Conservation (phyloP, 2,329 filamentous ascomycete species). For the Paecilomyces variotii region DNA sequence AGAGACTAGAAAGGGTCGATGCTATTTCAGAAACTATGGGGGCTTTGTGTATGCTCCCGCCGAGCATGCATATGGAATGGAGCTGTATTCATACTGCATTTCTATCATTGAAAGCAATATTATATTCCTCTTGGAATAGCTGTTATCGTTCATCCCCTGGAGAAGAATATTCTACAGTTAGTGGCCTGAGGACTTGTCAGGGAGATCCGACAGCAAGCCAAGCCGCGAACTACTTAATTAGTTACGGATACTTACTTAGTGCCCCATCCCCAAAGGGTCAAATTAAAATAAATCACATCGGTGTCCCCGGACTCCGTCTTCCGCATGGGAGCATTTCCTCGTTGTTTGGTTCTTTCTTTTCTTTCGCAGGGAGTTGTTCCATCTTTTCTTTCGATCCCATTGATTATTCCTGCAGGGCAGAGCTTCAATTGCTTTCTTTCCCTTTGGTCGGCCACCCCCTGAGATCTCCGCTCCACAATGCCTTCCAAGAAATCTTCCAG, state of each 20-base stretch:
- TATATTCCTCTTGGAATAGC: background rate
- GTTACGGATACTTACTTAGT: background rate
- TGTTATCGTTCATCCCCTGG: background rate
- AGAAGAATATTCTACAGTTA: background rate
- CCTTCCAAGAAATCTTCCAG: slow-evolving; percentile 1
- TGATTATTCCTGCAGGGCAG: background rate
- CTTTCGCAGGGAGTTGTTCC: background rate
- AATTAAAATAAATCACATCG: background rate
- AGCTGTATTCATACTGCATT: too few relatives aligned
- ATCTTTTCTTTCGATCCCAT: background rate
- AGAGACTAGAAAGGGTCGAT: background rate
- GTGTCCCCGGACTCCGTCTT: background rate
- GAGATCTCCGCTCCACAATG: slow-evolving; percentile 10
- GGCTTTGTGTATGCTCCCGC: background rate
- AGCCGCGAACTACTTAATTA: background rate
- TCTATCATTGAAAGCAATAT: too few relatives aligned
- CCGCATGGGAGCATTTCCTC: background rate
- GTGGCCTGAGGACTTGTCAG: background rate
- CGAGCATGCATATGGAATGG: too few relatives aligned
- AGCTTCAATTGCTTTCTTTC: background rate
- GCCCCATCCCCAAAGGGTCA: background rate
- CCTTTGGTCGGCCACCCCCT: slow-evolving; percentile 7
- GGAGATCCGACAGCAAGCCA: background rate
- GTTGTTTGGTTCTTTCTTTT: background rate
- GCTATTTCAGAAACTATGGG: background rate